Evolutionary conservation across 306 rosid genomes (phyloP), one percentile per base, ranked within the genome.

Genomic region (Sechiopsis laciniata): DNA sequence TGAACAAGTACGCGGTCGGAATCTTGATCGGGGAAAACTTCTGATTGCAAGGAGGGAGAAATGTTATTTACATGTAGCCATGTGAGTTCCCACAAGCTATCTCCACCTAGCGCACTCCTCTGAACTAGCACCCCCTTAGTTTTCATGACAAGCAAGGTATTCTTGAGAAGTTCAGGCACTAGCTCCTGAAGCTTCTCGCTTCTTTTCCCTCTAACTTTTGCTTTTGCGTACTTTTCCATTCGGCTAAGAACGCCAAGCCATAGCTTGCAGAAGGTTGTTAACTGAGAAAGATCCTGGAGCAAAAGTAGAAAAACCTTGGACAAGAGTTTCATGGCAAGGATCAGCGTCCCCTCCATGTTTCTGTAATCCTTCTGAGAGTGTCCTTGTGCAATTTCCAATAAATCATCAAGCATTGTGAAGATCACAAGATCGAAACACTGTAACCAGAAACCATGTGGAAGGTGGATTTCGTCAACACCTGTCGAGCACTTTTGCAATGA

Each of bases 271-370:
- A 95, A 95, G 69, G 89, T 86, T 75, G 97, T 77, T 51, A 88
- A 74, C 77, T 88, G 95, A 51, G 96, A 85, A 70, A 95, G 81
- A 64, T 84, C 95, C 35, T 86, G 84, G 67, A 95, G 91, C 75
- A 89, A 82, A 78, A 86, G 91, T 60, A 95, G 83, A 77, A 89
- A 91, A 65, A 91, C 96, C 80, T 86, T 85, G 74, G 95, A 87
- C 90, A 91, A 84, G 80, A 95, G 90, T 82, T 91, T 91, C 89
- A 89, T 87, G 55, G 92, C 95, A 78, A 84, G 82, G 78, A 85
- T 75, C 76, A 91, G 97, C 24, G 99, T 88, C 73, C 99, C 97
- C 78, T 95, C 99, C 99, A 95, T 91, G 83, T 91, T 89, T 77
- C 96, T 88, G 73, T 85, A 89, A 77, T 95, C 97, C 83, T 88